Evolutionary conservation across 2,329 filamentous ascomycete genomes (phyloP).

Genomic region (Paracorniculantispora psalliotae): DNA sequence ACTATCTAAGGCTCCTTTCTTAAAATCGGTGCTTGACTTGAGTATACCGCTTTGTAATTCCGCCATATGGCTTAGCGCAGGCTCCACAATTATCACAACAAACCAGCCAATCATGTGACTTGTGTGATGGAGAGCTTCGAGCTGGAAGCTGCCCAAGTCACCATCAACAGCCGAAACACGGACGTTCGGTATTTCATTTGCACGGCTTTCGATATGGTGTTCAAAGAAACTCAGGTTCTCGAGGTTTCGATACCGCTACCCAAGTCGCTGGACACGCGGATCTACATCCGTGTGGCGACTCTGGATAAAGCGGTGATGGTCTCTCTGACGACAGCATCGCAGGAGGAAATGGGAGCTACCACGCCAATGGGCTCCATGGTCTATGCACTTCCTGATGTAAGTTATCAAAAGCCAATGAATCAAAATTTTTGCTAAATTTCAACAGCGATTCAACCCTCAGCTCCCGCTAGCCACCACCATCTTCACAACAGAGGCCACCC

Average conservation of each 20-base stretch:
- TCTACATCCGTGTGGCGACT: constrained; percentile 56
- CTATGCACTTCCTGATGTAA: constrained; percentile 86
- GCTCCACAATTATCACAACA: too few relatives aligned
- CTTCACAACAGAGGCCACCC: constrained; percentile 66
- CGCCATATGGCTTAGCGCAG: too few relatives aligned
- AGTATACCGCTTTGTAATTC: too few relatives aligned
- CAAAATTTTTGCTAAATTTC: neutral
- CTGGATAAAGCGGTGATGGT: constrained; percentile 54
- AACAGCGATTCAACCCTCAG: constrained; percentile 46
- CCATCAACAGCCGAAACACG: neutral
- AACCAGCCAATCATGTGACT: constrained; percentile 11
- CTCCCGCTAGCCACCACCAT: constrained; percentile 74
- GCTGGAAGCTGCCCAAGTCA: neutral
- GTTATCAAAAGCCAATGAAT: constrained; percentile 14
- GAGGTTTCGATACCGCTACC: constrained; percentile 58
- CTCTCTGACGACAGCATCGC: constrained; percentile 55
- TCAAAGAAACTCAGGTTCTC: constrained; percentile 17
- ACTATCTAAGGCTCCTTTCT: too few relatives aligned
- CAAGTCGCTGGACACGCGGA: constrained; percentile 53
- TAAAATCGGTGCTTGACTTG: too few relatives aligned
- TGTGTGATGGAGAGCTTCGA: neutral
- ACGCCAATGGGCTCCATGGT: constrained; percentile 80
- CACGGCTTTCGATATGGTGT: constrained; percentile 21
- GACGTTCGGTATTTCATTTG: neutral
- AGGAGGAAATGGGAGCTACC: constrained; percentile 45